Base-by-base conservation (phyloP, 305 asterid genomes). In the Nicotiana rustica region DNA sequence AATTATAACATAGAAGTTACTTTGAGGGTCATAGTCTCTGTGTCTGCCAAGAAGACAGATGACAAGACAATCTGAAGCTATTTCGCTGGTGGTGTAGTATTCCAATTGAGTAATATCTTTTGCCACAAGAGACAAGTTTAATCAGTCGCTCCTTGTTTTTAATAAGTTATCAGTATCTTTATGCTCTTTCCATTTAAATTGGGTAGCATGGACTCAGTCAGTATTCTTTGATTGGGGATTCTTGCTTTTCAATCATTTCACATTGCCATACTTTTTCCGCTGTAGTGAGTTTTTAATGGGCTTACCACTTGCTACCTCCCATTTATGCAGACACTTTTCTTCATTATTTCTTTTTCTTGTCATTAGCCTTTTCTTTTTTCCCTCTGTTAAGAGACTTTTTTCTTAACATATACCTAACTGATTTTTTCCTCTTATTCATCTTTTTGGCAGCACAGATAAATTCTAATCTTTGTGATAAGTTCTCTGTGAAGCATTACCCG, bases 381-480 rank as follows among this genome's bases (percentile, higher is more conserved):
- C 13, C 38, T 47, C 79, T 71, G 35, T 15, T 47, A 71, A 47
- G 61, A 47, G 62, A 61, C 61, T 47, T 75, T 71, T 47, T 52
- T 15, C 47, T 75, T 55, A 29, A 19, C 65, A 10, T 75, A 49
- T 57, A n/a, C 64, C 80, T 75, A 52, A 52, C 80, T 75, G 80
- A 75, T 75, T 14, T 52, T 59, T 75, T 52, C 47, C 65, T 52
- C 65, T 52, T 8, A 75, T 52, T 75, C 25, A 29, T 52, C 80
- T 75, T 75, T 75, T 75, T 75, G 80, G 80, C 80, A 52, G 75
- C 82, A 41, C 69, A 79, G 75, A 66, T 79, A 79, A 79, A 79
- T 62, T 55, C 71, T 19, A 66, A 79, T 62, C 82, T 79, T 62
- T 79, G 82, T 79, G 82, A 79, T 62, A 79, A 66, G 82, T 79